Conservation (phyloP, 164 flowering plant genomes). For the Hamamelis virginiana region DNA sequence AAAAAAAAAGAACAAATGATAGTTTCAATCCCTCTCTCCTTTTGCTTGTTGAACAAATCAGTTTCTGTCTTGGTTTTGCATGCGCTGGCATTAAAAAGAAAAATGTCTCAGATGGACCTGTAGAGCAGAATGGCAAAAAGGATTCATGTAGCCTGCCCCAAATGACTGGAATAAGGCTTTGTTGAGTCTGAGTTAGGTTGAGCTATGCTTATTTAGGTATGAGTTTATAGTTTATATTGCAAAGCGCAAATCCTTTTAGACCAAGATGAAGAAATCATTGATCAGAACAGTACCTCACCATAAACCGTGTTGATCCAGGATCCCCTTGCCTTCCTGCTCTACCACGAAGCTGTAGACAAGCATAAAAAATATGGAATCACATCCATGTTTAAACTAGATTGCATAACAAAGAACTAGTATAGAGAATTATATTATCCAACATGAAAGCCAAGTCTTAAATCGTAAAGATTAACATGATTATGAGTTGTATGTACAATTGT, state of each 20-base stretch:
- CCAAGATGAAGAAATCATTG: not conserved
- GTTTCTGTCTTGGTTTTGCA: no score
- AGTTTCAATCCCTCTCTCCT: no score
- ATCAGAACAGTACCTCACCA: constrained; percentile 72
- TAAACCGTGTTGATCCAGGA: constrained; percentile 97
- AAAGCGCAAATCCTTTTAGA: not conserved
- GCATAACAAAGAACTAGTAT: not conserved
- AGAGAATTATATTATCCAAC: not conserved
- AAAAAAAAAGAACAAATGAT: no score
- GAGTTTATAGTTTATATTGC: not conserved
- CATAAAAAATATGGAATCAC: constrained; percentile 1
- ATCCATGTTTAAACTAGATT: not conserved
- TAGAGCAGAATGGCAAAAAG: not conserved
- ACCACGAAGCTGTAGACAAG: constrained; percentile 78
- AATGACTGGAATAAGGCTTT: not conserved
- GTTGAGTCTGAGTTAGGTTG: no score
- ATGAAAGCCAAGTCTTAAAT: no score
- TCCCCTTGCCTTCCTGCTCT: constrained; percentile 99
- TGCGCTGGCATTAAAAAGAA: not conserved
- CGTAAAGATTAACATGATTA: no score
- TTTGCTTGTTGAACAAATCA: no score
- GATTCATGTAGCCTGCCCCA: not conserved
- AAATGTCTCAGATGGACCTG: not conserved
- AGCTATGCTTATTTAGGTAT: not conserved
- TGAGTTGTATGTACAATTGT: no score